phyloP scores from a whole-genome alignment of 169 alveolate species.

The Eimeria maxima region DNA sequence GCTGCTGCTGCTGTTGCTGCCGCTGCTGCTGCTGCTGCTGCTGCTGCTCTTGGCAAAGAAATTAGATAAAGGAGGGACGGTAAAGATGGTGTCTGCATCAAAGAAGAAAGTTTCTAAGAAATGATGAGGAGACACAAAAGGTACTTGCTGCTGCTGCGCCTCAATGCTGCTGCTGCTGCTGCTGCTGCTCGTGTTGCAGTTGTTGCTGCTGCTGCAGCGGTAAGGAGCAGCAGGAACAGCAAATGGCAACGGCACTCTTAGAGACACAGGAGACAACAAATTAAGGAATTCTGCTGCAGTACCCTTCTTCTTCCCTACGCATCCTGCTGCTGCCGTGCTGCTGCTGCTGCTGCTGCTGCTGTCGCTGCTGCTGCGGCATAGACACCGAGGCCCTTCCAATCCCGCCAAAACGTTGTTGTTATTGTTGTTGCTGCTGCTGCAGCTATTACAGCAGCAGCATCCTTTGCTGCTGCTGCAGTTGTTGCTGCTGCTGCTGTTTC shows the following conservation, averaged over 20 bases:
- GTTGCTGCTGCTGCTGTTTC: too few species aligned
- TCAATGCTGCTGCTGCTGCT: background rate
- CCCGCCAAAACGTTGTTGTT: slow-evolving; percentile 29
- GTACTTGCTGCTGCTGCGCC: background rate
- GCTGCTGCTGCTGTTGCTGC: slow-evolving; percentile 44
- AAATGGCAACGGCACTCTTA: slow-evolving; percentile 28
- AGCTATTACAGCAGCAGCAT: background rate
- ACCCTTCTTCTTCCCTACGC: background rate
- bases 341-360: background rate
- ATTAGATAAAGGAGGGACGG: background rate
- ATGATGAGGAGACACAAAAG: slow-evolving; percentile 11
- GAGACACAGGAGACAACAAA: background rate
- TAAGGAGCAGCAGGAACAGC: background rate
- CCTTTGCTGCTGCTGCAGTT: too few species aligned
- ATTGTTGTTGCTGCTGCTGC: too few species aligned
- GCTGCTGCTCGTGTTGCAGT: too few species aligned
- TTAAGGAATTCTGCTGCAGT: slow-evolving; percentile 9
- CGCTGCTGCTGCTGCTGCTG: slow-evolving; percentile 11
- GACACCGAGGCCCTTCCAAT: slow-evolving; percentile 37
- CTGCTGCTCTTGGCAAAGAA: too few species aligned
- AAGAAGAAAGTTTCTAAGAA: slow-evolving; percentile 1
- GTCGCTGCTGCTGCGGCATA: too few species aligned
- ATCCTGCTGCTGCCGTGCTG: slow-evolving; percentile 25
- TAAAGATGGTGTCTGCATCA: background rate
- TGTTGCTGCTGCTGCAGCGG: too few species aligned